These are phyloP conservation scores for Ganoderma leucocontextum DNA, from an alignment of 1,284 basidiomycete genomes.

Conservation along the genomic window DNA sequence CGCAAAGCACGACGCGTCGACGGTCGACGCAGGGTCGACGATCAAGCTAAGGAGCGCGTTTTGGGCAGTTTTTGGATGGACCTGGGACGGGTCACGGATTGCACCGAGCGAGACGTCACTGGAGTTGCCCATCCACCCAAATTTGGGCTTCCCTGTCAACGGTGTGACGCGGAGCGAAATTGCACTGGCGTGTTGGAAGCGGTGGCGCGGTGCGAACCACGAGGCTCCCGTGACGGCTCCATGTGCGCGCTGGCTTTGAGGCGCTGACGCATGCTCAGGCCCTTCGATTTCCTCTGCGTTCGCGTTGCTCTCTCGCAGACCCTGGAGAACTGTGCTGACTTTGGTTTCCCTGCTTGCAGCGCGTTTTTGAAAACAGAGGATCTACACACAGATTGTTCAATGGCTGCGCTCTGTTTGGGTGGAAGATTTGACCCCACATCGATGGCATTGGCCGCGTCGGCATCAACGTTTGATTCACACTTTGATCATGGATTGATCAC, in stretches of 20 bases:
- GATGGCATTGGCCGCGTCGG: conserved; percentile 7
- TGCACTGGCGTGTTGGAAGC: not conserved
- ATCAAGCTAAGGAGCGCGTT: not conserved
- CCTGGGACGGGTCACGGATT: not conserved
- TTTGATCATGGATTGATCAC: conserved; percentile 17
- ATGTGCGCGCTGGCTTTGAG: conserved; percentile 3
- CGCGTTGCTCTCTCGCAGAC: not conserved
- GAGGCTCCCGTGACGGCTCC: conserved; percentile 27
- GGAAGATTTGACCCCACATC: conserved; percentile 21
- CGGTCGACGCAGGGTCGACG: not conserved
- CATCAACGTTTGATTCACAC: conserved; percentile 13
- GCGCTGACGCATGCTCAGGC: not conserved
- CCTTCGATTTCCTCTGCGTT: not conserved
- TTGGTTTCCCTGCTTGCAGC: not conserved
- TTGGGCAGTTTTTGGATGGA: not conserved
- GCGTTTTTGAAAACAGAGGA: not conserved
- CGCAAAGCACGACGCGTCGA: not conserved
- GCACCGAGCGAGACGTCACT: not conserved
- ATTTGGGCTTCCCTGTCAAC: not conserved
- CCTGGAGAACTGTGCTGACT: not conserved
- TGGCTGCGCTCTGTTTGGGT: not conserved
- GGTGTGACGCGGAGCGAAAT: not conserved
- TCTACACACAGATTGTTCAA: not conserved
- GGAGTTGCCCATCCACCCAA: not conserved
- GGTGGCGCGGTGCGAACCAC: conserved; percentile 23